A percentile compares a stretch with the other conserved stretches of the same genome.
Evolutionary conservation across 305 asterid species (phyloP).

Genomic region (Solanum hybrid): DNA sequence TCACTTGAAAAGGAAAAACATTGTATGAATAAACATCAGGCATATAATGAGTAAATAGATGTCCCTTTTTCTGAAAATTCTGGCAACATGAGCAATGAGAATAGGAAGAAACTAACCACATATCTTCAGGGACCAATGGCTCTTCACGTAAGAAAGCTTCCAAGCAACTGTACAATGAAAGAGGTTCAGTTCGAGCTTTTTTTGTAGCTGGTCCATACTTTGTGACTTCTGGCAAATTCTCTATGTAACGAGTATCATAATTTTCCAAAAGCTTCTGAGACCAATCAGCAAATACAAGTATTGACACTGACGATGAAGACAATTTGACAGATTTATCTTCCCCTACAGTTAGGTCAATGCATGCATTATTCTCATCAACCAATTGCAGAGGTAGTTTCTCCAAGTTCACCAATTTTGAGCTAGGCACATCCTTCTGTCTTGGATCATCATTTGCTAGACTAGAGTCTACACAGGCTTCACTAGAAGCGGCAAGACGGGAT

Average conservation of each 20-base stretch:
- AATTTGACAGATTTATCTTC: slow-evolving; percentile 84
- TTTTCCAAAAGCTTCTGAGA: slow-evolving; percentile 84
- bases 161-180: slow-evolving; percentile 89
- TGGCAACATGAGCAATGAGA: background rate
- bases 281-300: slow-evolving; percentile 96
- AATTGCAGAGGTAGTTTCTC: slow-evolving; percentile 87
- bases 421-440: slow-evolving; percentile 34
- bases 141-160: slow-evolving; percentile 97
- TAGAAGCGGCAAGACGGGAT: slow-evolving; percentile 20
- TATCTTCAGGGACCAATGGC: slow-evolving; percentile 98
- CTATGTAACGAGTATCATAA: slow-evolving; percentile 75
- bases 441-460: slow-evolving; percentile 22
- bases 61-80: background rate
- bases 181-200: slow-evolving; percentile 95
- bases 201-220: slow-evolving; percentile 67
- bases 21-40: background rate
- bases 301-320: slow-evolving; percentile 79
- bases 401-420: slow-evolving; percentile 31
- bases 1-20: background rate
- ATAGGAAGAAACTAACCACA: slow-evolving; percentile 49
- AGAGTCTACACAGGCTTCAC: slow-evolving; percentile 30
- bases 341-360: slow-evolving; percentile 80
- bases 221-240: slow-evolving; percentile 79
- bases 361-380: slow-evolving; percentile 91
- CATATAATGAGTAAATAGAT: background rate